A percentile compares a stretch with the other conserved stretches of the same genome.
phyloP scores from a whole-genome alignment of 371 early-diverging fungal species.

The Mortierella sp. region DNA sequence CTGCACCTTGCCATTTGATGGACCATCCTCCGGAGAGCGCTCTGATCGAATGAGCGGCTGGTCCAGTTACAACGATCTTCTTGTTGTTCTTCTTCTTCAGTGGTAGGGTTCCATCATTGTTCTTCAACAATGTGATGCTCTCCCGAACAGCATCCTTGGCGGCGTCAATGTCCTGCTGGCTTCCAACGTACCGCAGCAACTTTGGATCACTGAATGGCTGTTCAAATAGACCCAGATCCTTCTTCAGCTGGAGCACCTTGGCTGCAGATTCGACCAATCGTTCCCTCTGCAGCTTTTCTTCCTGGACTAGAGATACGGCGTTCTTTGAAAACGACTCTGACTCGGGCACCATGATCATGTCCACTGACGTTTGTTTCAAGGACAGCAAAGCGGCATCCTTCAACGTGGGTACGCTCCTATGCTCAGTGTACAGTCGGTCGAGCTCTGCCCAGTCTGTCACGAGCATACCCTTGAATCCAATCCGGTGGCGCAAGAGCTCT shows the following conservation, averaged over 20 bases:
- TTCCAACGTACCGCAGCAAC: conserved; percentile 52
- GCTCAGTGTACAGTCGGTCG: conserved; percentile 63
- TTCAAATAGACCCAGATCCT: conserved; percentile 69
- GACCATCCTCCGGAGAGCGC: conserved; percentile 70
- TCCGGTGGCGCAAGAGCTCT: conserved; percentile 64
- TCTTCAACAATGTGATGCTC: conserved; percentile 69
- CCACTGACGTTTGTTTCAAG: conserved; percentile 64
- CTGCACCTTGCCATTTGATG: conserved; percentile 67
- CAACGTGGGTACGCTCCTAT: conserved; percentile 58
- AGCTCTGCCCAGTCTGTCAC: conserved; percentile 78
- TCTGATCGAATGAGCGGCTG: conserved; percentile 57
- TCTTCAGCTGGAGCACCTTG: conserved; percentile 46
- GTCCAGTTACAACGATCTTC: conserved; percentile 62
- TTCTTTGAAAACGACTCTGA: conserved; percentile 60
- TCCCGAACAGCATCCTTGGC: conserved; percentile 66
- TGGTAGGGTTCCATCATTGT: conserved; percentile 60
- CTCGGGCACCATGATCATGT: conserved; percentile 76
- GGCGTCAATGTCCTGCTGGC: conserved; percentile 56
- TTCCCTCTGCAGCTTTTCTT: conserved; percentile 43
- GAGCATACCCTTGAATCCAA: conserved; percentile 70
- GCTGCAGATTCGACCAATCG: conserved; percentile 65
- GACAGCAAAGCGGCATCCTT: conserved; percentile 61
- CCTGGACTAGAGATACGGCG: conserved; percentile 54
- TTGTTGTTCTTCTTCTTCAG: conserved; percentile 33
- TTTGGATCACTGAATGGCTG: conserved; percentile 54